These are phyloP conservation scores for Saxophila tyrrhenica DNA, from an alignment of 495 filamentous ascomycete species.

Conservation along the genomic window DNA sequence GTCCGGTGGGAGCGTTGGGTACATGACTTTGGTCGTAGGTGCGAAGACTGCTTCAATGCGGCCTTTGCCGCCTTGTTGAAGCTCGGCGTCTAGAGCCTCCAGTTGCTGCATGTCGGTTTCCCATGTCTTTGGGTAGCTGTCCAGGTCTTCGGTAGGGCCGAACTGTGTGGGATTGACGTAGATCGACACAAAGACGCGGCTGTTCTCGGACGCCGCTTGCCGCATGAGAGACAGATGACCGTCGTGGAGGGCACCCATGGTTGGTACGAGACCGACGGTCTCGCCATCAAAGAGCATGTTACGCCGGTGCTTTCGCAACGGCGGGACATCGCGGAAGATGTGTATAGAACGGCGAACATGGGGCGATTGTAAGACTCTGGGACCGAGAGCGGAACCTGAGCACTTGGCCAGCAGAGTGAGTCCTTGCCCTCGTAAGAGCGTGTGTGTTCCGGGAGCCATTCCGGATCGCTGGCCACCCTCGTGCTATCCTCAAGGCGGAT, in stretches of 20 bases:
- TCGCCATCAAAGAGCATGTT: constrained; percentile 55
- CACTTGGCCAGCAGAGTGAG: too few species aligned
- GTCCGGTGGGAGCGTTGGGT: constrained; percentile 72
- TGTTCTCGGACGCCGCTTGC: constrained; percentile 71
- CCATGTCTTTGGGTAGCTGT: constrained; percentile 85
- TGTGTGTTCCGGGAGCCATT: too few species aligned
- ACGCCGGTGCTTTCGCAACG: constrained; percentile 60
- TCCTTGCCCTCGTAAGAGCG: too few species aligned
- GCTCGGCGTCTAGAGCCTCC: constrained; percentile 58
- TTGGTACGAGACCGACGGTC: constrained; percentile 80
- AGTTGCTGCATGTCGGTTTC: constrained; percentile 58
- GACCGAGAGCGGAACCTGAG: not conserved
- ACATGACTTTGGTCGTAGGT: constrained; percentile 73
- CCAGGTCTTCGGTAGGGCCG: constrained; percentile 76
- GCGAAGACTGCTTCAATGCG: constrained; percentile 74
- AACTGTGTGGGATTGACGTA: constrained; percentile 98
- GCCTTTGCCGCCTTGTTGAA: constrained; percentile 38
- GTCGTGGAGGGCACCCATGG: constrained; percentile 90
- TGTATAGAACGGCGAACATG: constrained; percentile 32
- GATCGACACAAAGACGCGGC: constrained; percentile 74
- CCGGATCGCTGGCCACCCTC: too few species aligned
- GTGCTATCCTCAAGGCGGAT: too few species aligned
- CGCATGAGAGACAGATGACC: constrained; percentile 85
- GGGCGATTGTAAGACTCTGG: not conserved
- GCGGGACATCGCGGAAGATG: constrained; percentile 61